A percentile compares a stretch with the other conserved stretches of the same genome.
phyloP scores from a whole-genome alignment of 768 basidiomycete species.

The Lactarius akahatsu region DNA sequence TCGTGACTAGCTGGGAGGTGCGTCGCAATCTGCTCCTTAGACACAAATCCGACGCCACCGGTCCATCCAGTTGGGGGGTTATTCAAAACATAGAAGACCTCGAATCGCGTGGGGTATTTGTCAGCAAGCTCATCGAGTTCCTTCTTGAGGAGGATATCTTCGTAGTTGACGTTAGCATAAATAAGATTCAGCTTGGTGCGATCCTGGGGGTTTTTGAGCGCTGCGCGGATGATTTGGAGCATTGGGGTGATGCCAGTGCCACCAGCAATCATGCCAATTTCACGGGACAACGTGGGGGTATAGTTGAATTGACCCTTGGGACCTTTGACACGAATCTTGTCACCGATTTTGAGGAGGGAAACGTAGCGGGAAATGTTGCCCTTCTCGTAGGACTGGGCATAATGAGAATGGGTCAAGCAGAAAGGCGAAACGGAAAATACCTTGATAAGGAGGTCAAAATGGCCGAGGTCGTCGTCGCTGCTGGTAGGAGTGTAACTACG shows the following conservation, averaged over 20 bases:
- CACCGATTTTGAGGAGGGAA: slow-evolving; percentile 77
- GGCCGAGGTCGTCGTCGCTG: slow-evolving; percentile 87
- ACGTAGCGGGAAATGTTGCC: slow-evolving; percentile 95
- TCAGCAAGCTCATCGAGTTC: slow-evolving; percentile 81
- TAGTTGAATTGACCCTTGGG: slow-evolving; percentile 97
- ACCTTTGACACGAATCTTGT: slow-evolving; percentile 88
- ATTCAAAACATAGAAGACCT: slow-evolving; percentile 89
- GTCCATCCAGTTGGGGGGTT: slow-evolving; percentile 87
- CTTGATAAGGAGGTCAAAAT: slow-evolving; percentile 98
- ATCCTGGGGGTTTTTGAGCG: slow-evolving; percentile 86
- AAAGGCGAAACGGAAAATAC: slow-evolving; percentile 40
- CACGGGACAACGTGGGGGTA: slow-evolving; percentile 62
- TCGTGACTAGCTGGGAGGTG: slow-evolving; percentile 63
- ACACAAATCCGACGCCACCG: slow-evolving; percentile 90
- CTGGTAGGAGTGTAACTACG: slow-evolving; percentile 96
- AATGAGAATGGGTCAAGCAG: neutral
- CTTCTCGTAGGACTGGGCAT: slow-evolving; percentile 82
- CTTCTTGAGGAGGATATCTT: slow-evolving; percentile 88
- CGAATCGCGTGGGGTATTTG: slow-evolving; percentile 65
- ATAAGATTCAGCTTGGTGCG: slow-evolving; percentile 80
- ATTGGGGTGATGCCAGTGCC: slow-evolving; percentile 99
- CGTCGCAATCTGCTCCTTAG: slow-evolving; percentile 85
- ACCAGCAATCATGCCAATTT: slow-evolving; percentile 96
- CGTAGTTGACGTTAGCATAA: slow-evolving; percentile 92
- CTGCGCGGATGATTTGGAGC: slow-evolving; percentile 97